Evolutionary conservation across 2,329 filamentous ascomycete genomes (phyloP), one percentile per base, ranked within the genome.

Genomic region (Cladosporium sphaerospermum): DNA sequence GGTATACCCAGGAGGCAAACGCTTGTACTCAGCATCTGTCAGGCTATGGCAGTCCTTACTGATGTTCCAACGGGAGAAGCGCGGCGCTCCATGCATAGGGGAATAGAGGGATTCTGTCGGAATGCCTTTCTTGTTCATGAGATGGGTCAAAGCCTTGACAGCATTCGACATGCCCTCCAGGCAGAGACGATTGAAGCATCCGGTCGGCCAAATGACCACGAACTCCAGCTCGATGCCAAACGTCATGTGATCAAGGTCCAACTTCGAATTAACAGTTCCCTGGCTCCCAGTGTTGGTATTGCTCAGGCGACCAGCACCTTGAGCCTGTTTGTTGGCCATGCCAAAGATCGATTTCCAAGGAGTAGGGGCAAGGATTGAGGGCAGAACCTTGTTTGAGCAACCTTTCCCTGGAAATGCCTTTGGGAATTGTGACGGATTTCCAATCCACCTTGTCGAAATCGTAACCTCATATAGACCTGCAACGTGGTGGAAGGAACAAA

Each of bases 181-280:
- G 8, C 16, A 9, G 3, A 39, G n/a, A n/a, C 11, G 16, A 14
- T 18, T 14, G 45, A 57, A 59, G 41, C 43, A 31, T 31, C 13
- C 14, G 3, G 36, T 9, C n/a, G 45, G 45, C n/a, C 49, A 56
- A 39, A 57, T 40, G 36, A 41, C 47, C 31, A 61, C 14, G 54
- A 60, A 54, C 40, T 61, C 58, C 19, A 60, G 50, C 46, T 61
- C 57, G 40, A 60, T 41, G 49, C 59, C 59, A 44, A 59, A 60
- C 3, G 58, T 61, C 7, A 61, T 39, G 13, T 39, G n/a, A 14
- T n/a, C 8, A 14, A 14, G 36, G 16, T 39, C 36, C 13, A 39
- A 9, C 8, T 13, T 9, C 6, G 8, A 14, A 14, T 14, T 9
- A 39, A 8, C 10, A 39, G 4, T 39, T 3, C 13, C n/a, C 8